Percentiles rank a stretch among this genome's conserved stretches.
phyloP scores from a whole-genome alignment of 73 alveolate species.

The Paramecium tetraurelia region DNA sequence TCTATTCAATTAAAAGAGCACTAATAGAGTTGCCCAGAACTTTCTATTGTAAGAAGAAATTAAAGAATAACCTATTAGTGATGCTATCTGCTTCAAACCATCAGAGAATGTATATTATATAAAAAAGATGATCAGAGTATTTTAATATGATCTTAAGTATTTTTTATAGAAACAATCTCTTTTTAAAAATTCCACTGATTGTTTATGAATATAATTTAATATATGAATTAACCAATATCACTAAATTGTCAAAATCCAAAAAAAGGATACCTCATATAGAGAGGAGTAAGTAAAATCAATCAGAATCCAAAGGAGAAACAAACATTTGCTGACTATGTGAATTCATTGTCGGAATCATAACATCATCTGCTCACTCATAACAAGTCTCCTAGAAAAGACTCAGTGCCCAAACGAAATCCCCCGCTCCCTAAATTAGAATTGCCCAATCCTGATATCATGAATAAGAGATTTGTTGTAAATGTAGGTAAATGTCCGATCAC shows the following conservation, averaged over 20 bases:
- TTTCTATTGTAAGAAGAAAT: constrained; percentile 32
- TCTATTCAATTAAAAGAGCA: background rate
- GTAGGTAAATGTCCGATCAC: background rate
- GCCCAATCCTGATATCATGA: background rate
- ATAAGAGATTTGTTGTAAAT: background rate
- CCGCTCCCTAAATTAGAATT: background rate
- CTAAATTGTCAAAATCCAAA: background rate
- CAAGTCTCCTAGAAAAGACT: constrained; percentile 21
- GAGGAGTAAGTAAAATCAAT: background rate
- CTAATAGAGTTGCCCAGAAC: constrained; percentile 28
- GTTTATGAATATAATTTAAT: background rate
- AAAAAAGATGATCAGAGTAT: constrained; percentile 16
- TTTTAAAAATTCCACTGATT: constrained; percentile 4
- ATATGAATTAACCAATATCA: background rate
- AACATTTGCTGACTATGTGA: constrained; percentile 19
- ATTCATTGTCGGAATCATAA: background rate
- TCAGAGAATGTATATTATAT: background rate
- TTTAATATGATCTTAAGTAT: constrained; percentile 23
- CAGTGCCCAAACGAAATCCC: background rate
- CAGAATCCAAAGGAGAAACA: background rate
- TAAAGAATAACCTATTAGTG: background rate
- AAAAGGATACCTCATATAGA: background rate
- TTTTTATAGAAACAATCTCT: background rate
- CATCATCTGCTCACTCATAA: background rate
- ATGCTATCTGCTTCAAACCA: constrained; percentile 13